These are phyloP conservation scores for Podospora conica DNA, from an alignment of 495 filamentous ascomycete genomes.

Conservation along the genomic window DNA sequence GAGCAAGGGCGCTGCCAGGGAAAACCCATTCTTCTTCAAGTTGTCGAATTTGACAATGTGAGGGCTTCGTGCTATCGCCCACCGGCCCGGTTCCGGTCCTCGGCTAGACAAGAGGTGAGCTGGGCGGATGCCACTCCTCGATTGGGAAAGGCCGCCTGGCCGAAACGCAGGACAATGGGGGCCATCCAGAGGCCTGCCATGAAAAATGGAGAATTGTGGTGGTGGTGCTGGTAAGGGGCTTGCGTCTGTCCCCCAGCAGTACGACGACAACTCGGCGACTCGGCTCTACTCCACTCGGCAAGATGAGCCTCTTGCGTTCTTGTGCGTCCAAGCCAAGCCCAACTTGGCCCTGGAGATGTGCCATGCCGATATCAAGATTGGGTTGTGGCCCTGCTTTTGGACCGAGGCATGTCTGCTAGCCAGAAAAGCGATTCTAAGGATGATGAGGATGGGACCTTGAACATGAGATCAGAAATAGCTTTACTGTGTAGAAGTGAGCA, in stretches of 20 bases:
- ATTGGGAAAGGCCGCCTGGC: neutral
- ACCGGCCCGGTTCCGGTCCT: neutral
- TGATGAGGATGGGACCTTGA: no score
- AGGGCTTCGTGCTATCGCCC: neutral
- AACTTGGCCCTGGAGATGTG: neutral
- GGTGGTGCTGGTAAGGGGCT: neutral
- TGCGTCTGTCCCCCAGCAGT: neutral
- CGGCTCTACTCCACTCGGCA: neutral
- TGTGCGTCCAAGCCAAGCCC: neutral
- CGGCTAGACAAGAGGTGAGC: neutral
- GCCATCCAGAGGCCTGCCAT: neutral
- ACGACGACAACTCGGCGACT: neutral
- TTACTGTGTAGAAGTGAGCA: no score
- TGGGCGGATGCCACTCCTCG: neutral
- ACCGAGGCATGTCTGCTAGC: neutral
- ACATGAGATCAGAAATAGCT: no score
- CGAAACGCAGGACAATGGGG: neutral
- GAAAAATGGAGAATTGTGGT: neutral
- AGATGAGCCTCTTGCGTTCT: neutral
- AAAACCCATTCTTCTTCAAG: neutral
- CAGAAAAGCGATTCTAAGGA: neutral
- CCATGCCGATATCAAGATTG: neutral
- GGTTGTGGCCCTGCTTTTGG: neutral
- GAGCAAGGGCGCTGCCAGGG: neutral
- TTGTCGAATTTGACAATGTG: neutral